Conservation (phyloP, 495 filamentous ascomycete species). For the Talaromyces liani region DNA sequence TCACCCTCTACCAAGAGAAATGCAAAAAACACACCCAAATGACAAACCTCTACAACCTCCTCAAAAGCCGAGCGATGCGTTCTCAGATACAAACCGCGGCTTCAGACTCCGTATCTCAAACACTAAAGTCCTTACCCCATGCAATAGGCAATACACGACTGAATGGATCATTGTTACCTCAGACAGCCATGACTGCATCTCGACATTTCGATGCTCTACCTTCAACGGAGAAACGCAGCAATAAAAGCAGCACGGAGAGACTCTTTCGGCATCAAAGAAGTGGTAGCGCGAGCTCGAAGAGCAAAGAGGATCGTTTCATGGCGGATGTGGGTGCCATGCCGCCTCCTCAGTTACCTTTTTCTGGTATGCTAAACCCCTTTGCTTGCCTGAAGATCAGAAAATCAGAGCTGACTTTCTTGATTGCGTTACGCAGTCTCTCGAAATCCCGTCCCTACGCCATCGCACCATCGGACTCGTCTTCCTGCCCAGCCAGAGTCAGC, state of each 20-base stretch:
- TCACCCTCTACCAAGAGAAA: constrained; percentile 63
- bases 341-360: constrained; percentile 17
- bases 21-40: constrained; percentile 66
- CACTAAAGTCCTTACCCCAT: constrained; percentile 32
- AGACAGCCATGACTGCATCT: constrained; percentile 48
- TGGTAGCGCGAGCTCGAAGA: constrained; percentile 8
- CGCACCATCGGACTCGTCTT: constrained; percentile 23
- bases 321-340: constrained; percentile 19
- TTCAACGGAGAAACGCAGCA: background rate
- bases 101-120: constrained; percentile 55
- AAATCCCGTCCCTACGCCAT: constrained; percentile 2
- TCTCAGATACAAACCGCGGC: constrained; percentile 65
- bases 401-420: background rate
- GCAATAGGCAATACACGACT: background rate
- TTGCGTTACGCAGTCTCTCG: background rate
- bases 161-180: constrained; percentile 67
- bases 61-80: constrained; percentile 67
- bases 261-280: constrained; percentile 8
- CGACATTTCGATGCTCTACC: constrained; percentile 8
- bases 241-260: background rate
- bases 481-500: constrained; percentile 6
- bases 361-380: constrained; percentile 12
- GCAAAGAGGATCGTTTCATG: background rate
- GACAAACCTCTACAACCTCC: constrained; percentile 75
- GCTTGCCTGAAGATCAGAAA: background rate